A percentile compares a stretch with the other conserved stretches of the same genome.
Conservation (phyloP, 1,139 yeast genomes). For the Protomyces macrosporus region DNA sequence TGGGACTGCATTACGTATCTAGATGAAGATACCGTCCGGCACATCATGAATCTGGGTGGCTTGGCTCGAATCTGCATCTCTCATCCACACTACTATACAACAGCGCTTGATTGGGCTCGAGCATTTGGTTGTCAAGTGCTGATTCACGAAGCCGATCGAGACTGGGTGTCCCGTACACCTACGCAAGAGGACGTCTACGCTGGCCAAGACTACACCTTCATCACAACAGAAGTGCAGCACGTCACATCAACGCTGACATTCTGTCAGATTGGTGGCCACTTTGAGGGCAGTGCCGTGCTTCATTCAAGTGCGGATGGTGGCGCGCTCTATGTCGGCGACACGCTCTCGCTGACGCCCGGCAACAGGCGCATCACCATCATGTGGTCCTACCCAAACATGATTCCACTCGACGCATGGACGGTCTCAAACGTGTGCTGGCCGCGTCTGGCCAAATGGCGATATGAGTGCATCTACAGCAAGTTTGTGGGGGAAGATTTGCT, state of each 20-base stretch:
- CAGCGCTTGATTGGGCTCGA: conserved; percentile 36
- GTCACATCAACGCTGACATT: neutral
- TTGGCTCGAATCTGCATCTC: conserved; percentile 2
- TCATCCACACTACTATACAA: neutral
- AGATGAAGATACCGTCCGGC: conserved; percentile 31
- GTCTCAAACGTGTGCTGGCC: neutral
- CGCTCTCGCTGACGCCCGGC: conserved; percentile 30
- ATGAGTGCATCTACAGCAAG: neutral
- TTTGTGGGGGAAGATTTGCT: neutral
- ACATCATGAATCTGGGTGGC: conserved; percentile 32
- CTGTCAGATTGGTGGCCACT: conserved; percentile 32
- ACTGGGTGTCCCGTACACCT: neutral
- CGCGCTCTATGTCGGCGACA: conserved; percentile 28
- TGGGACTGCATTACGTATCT: conserved; percentile 34
- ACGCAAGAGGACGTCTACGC: neutral
- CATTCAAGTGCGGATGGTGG: neutral
- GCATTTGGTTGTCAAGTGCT: conserved; percentile 32
- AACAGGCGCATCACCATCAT: conserved; percentile 32
- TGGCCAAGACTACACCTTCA: neutral
- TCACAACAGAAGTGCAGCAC: neutral
- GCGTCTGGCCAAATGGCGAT: neutral
- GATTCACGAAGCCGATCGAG: conserved; percentile 28
- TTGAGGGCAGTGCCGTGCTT: conserved; percentile 32
- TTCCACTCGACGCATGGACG: conserved; percentile 26
- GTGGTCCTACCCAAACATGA: conserved; percentile 34